Percentiles rank a stretch among this genome's conserved stretches.
These are phyloP conservation scores for Pythium myriotylum DNA, from an alignment of 352 stramenopile species.

Conservation along the genomic window DNA sequence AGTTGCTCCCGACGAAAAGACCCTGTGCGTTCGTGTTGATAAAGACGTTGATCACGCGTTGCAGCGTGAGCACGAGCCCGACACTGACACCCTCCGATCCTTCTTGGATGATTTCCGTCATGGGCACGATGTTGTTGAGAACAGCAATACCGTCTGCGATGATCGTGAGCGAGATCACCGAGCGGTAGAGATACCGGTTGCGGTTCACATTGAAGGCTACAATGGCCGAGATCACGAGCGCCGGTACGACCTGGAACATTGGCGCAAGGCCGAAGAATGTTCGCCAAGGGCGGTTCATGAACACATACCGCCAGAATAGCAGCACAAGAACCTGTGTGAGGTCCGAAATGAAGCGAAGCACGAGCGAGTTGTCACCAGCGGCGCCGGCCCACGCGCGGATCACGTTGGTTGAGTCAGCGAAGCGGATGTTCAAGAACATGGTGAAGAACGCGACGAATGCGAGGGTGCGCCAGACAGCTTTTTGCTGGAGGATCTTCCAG, in stretches of 20 bases:
- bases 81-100: constrained; percentile 31
- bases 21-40: constrained; percentile 32
- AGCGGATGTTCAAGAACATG: constrained; percentile 42
- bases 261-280: constrained; percentile 21
- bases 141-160: constrained; percentile 33
- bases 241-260: constrained; percentile 23
- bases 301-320: constrained; percentile 21
- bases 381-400: constrained; percentile 46
- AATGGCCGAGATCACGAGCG: constrained; percentile 12
- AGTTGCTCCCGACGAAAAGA: constrained; percentile 35
- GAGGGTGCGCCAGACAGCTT: constrained; percentile 37
- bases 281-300: constrained; percentile 29
- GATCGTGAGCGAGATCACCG: constrained; percentile 27
- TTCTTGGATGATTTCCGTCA: constrained; percentile 39
- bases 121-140: constrained; percentile 36
- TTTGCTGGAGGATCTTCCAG: constrained; percentile 48
- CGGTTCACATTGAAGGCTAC: constrained; percentile 15
- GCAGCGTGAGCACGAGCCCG: constrained; percentile 33
- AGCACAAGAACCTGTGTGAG: constrained; percentile 16
- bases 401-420: constrained; percentile 39
- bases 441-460: constrained; percentile 29
- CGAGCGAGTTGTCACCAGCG: constrained; percentile 42
- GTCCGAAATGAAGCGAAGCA: constrained; percentile 23
- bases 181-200: constrained; percentile 26
- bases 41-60: constrained; percentile 35